Conservation (phyloP, 1,284 basidiomycete species). For the Ceratobasidium sp. region DNA sequence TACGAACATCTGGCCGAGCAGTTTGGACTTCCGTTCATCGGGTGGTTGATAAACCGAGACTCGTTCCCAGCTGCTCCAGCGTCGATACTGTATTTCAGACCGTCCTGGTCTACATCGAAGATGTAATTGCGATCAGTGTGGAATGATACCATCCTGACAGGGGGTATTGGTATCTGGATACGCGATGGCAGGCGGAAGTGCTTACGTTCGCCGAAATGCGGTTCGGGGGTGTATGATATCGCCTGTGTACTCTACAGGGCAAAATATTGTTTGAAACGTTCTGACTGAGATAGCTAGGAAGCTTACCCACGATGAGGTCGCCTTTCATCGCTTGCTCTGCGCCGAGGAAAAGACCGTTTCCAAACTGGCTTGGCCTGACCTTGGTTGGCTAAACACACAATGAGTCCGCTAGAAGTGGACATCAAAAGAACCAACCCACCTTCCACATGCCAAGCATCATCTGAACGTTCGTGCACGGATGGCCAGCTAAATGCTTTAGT, state of each 20-base stretch:
- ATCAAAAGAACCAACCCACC: neutral
- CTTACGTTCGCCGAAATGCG: neutral
- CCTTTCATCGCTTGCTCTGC: neutral
- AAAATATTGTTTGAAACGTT: neutral
- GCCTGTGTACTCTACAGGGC: conserved; percentile 16
- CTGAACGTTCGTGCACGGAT: conserved; percentile 7
- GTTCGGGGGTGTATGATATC: conserved; percentile 9
- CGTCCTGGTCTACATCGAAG: neutral
- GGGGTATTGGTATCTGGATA: too few species aligned
- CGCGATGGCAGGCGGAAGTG: neutral
- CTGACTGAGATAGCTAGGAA: neutral
- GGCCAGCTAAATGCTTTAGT: neutral
- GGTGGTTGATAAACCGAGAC: conserved; percentile 24
- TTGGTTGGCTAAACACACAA: neutral
- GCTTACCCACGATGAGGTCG: conserved; percentile 9
- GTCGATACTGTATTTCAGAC: neutral
- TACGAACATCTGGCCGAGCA: conserved; percentile 14
- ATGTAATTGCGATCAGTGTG: conserved; percentile 14
- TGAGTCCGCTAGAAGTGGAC: too few species aligned
- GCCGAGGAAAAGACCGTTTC: conserved; percentile 21
- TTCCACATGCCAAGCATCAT: conserved; percentile 8
- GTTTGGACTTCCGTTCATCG: neutral
- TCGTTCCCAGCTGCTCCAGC: conserved; percentile 14
- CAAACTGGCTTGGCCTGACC: conserved; percentile 22
- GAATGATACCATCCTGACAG: neutral